These are phyloP conservation scores for Capsicum rhomboideum DNA, from an alignment of 257 asterid species.

Conservation along the genomic window DNA sequence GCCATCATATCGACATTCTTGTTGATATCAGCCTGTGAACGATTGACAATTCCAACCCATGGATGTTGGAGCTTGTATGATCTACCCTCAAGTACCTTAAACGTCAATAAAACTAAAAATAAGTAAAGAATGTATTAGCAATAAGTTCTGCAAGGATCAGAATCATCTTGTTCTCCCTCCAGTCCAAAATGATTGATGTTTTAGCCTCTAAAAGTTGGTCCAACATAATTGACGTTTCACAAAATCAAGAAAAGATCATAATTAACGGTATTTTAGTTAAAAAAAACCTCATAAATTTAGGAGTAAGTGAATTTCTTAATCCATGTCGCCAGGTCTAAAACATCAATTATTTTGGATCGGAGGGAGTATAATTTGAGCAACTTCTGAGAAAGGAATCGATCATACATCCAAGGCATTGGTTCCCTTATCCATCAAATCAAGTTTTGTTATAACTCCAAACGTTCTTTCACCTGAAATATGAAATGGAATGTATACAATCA, in stretches of 20 bases:
- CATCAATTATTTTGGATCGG: too few species aligned
- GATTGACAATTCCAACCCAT: conserved; percentile 97
- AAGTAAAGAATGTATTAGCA: not conserved
- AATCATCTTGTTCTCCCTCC: not conserved
- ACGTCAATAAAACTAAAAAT: conserved; percentile 10
- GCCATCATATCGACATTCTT: conserved; percentile 78
- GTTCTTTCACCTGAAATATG: conserved; percentile 77
- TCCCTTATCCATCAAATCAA: conserved; percentile 95
- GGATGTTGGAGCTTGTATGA: conserved; percentile 89
- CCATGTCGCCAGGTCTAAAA: too few species aligned
- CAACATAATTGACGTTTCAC: too few species aligned
- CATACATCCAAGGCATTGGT: conserved; percentile 94
- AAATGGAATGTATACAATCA: not conserved
- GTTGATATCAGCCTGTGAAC: conserved; percentile 96
- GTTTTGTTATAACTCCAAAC: conserved; percentile 90
- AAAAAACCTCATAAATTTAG: too few species aligned
- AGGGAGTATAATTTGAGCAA: conserved; percentile 2
- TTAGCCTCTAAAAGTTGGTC: too few species aligned
- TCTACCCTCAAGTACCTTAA: conserved; percentile 92
- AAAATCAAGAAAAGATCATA: too few species aligned
- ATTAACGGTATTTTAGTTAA: too few species aligned
- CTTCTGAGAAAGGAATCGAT: not conserved
- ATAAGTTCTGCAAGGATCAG: not conserved
- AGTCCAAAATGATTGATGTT: too few species aligned
- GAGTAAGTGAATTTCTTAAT: too few species aligned